These are phyloP conservation scores for Passiflora organensis DNA, from an alignment of 345 rosid species.

Conservation along the genomic window DNA sequence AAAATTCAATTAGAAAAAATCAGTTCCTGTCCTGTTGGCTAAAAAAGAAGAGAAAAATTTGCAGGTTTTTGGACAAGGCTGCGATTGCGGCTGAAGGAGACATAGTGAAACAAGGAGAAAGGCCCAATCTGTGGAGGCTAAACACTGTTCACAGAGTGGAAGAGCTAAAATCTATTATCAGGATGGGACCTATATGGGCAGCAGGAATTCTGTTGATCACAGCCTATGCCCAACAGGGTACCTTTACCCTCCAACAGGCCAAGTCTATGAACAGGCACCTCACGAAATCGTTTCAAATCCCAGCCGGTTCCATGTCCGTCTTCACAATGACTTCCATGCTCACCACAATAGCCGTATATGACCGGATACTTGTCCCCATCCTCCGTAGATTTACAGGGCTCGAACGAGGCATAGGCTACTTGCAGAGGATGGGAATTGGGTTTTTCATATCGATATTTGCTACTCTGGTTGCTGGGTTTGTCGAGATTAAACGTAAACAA, in stretches of 20 bases:
- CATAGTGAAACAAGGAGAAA: constrained; percentile 33
- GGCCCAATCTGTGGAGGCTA: constrained; percentile 62
- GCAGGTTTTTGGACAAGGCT: constrained; percentile 76
- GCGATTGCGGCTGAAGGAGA: constrained; percentile 60
- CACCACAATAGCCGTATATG: constrained; percentile 58
- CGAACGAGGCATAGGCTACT: constrained; percentile 70
- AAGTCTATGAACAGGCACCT: constrained; percentile 78
- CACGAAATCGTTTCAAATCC: constrained; percentile 56
- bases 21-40: too few relatives aligned
- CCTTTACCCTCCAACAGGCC: constrained; percentile 85
- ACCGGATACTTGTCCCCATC: constrained; percentile 53
- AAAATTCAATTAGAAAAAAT: too few relatives aligned
- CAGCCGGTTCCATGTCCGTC: constrained; percentile 83
- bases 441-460: constrained; percentile 64
- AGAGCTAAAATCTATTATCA: constrained; percentile 66
- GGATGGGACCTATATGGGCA: constrained; percentile 93
- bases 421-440: constrained; percentile 84
- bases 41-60: not conserved
- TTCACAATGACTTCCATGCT: constrained; percentile 76
- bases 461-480: constrained; percentile 70
- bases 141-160: constrained; percentile 85
- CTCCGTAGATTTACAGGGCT: constrained; percentile 63
- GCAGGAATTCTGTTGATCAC: constrained; percentile 71
- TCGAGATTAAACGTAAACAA: constrained; percentile 52
- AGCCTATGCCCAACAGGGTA: constrained; percentile 76